These are phyloP conservation scores for Kodamaea neixiangensis DNA, from an alignment of 805 yeast genomes.

Conservation along the genomic window DNA sequence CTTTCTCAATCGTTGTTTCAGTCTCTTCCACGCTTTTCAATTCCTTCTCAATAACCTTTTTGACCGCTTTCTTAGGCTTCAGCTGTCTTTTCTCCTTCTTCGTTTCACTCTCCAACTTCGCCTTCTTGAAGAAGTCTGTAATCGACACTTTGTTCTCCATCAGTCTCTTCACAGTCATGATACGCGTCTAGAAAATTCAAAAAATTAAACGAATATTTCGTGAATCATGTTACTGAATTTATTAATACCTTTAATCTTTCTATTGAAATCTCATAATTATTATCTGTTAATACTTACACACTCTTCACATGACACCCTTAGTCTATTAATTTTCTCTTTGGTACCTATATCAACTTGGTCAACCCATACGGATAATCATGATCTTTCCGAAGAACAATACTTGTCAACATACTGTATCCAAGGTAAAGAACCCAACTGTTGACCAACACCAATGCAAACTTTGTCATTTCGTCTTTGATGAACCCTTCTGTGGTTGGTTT, in stretches of 20 bases:
- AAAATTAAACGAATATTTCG: neutral
- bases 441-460: slow-evolving; percentile 20
- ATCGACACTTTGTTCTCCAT: slow-evolving; percentile 13
- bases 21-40: neutral
- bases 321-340: neutral
- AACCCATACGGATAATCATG: slow-evolving; percentile 48
- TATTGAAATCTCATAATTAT: no score
- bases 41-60: neutral
- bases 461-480: slow-evolving; percentile 21
- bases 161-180: neutral
- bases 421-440: slow-evolving; percentile 29
- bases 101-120: neutral
- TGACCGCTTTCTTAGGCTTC: neutral
- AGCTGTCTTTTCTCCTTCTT: neutral
- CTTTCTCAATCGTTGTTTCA: no score
- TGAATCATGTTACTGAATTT: no score
- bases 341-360: slow-evolving; percentile 29
- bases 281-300: neutral
- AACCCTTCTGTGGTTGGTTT: slow-evolving; percentile 20
- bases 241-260: no score
- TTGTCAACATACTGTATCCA: slow-evolving; percentile 47
- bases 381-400: slow-evolving; percentile 49
- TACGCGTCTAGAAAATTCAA: neutral
- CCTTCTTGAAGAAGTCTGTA: slow-evolving; percentile 21
- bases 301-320: neutral